Conservation (phyloP, 2,329 filamentous ascomycete species). For the Tolypocladium amazonense region DNA sequence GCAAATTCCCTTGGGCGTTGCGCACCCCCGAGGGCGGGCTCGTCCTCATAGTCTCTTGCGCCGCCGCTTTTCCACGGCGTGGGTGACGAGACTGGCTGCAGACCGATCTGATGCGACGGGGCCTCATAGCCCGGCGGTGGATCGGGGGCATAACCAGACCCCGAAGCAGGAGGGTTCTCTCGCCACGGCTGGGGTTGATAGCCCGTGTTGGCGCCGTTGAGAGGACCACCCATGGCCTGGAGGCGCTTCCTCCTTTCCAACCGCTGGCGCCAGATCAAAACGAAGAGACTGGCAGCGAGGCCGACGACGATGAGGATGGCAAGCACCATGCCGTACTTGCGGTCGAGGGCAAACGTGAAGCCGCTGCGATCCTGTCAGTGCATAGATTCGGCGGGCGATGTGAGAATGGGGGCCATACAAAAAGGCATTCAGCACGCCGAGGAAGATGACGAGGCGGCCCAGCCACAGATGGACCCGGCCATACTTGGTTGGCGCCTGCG, state of each 20-base stretch:
- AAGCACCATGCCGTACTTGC: constrained; percentile 35
- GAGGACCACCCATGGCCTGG: constrained; percentile 2
- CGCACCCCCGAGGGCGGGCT: constrained; percentile 17
- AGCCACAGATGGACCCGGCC: constrained; percentile 46
- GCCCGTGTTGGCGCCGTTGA: constrained; percentile 8
- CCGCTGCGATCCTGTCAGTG: constrained; percentile 26
- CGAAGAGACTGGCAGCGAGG: constrained; percentile 27
- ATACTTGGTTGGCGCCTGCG: constrained; percentile 35
- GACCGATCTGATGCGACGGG: constrained; percentile 18
- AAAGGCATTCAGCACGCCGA: constrained; percentile 47
- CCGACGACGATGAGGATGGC: constrained; percentile 34
- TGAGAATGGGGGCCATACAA: constrained; percentile 28
- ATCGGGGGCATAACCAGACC: constrained; percentile 12
- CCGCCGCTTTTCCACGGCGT: constrained; percentile 15
- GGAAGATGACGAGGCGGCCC: constrained; percentile 39
- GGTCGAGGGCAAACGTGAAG: constrained; percentile 43
- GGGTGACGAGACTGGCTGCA: constrained; percentile 15
- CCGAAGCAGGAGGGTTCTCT: constrained; percentile 8
- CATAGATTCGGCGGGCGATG: background rate
- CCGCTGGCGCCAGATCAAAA: constrained; percentile 19
- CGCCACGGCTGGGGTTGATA: constrained; percentile 20
- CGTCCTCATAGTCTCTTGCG: constrained; percentile 18
- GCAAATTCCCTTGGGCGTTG: constrained; percentile 23
- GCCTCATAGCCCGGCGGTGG: constrained; percentile 22
- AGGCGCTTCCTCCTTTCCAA: constrained; percentile 11